phyloP scores from a whole-genome alignment of 1,284 basidiomycete species.

The Porogramme epimiltina region DNA sequence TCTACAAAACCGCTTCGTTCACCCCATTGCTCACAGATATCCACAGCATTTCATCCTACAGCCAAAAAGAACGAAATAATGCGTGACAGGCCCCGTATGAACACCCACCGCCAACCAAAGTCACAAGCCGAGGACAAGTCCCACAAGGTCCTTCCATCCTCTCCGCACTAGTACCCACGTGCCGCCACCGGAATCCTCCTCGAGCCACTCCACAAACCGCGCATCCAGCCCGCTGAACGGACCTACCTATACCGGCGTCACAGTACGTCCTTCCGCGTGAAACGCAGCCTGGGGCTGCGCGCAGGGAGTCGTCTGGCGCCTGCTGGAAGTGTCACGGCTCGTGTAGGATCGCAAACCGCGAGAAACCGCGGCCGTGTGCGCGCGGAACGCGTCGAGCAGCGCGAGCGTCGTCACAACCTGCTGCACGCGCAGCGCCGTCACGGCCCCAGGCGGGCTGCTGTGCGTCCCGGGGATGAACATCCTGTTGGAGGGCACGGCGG shows the following conservation, averaged over 20 bases:
- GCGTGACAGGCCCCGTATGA: no score
- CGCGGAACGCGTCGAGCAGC: conserved; percentile 72
- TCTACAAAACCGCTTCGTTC: no score
- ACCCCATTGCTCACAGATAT: no score
- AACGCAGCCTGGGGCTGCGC: conserved; percentile 24
- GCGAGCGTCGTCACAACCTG: conserved; percentile 65
- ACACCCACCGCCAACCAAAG: conserved; percentile 25
- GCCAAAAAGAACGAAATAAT: neutral
- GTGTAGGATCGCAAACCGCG: conserved; percentile 53
- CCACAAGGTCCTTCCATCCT: conserved; percentile 53
- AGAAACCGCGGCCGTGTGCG: conserved; percentile 70
- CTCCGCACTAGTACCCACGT: conserved; percentile 43
- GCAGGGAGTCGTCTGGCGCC: neutral
- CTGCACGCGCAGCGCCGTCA: conserved; percentile 34
- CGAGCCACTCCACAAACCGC: conserved; percentile 74
- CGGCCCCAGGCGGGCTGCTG: conserved; percentile 23
- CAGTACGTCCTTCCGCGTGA: conserved; percentile 66
- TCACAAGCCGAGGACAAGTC: conserved; percentile 49
- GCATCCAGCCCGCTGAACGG: conserved; percentile 70
- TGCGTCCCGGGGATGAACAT: conserved; percentile 21
- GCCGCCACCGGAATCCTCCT: conserved; percentile 59
- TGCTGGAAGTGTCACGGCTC: conserved; percentile 28
- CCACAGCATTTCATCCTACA: neutral
- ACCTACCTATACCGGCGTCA: conserved; percentile 66
- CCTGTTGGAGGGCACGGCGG: conserved; percentile 2